A percentile compares a stretch with the other conserved stretches of the same genome.
These are phyloP conservation scores for Psilocybe subaeruginosa DNA, from an alignment of 768 basidiomycete species.

Conservation along the genomic window DNA sequence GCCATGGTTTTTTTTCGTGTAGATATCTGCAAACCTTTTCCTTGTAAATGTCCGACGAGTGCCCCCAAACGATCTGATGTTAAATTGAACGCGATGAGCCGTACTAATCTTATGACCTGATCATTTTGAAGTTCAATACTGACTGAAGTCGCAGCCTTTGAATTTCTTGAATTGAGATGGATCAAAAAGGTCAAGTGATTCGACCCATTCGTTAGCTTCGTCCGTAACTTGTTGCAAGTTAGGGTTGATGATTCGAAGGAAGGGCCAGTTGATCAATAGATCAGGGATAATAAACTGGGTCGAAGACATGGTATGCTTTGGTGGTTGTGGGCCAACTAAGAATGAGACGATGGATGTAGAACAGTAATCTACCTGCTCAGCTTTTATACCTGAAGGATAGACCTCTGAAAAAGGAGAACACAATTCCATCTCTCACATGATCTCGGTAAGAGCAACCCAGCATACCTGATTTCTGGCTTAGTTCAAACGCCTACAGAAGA, in stretches of 20 bases:
- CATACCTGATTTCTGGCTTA: too few species aligned
- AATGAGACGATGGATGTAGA: background rate
- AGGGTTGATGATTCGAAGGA: conserved; percentile 7
- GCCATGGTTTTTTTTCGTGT: background rate
- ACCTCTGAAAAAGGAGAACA: too few species aligned
- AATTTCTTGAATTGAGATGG: conserved; percentile 18
- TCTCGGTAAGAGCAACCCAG: too few species aligned
- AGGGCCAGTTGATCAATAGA: conserved; percentile 19
- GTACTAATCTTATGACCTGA: background rate
- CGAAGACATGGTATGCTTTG: conserved; percentile 1
- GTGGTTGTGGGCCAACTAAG: background rate
- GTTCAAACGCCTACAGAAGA: too few species aligned
- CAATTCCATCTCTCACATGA: too few species aligned
- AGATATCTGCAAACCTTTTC: background rate
- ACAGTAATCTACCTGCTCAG: too few species aligned
- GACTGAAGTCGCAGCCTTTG: conserved; percentile 22
- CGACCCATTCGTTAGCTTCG: conserved; percentile 20
- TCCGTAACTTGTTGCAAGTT: conserved; percentile 9
- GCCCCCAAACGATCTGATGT: conserved; percentile 10
- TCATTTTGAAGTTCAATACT: background rate
- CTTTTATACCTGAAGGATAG: too few species aligned
- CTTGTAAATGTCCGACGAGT: conserved; percentile 8
- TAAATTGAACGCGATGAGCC: background rate
- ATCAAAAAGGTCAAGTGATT: conserved; percentile 17
- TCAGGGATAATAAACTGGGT: conserved; percentile 16